Conservation (phyloP, 2,329 filamentous ascomycete species). For the Fusarium veterinarium region DNA sequence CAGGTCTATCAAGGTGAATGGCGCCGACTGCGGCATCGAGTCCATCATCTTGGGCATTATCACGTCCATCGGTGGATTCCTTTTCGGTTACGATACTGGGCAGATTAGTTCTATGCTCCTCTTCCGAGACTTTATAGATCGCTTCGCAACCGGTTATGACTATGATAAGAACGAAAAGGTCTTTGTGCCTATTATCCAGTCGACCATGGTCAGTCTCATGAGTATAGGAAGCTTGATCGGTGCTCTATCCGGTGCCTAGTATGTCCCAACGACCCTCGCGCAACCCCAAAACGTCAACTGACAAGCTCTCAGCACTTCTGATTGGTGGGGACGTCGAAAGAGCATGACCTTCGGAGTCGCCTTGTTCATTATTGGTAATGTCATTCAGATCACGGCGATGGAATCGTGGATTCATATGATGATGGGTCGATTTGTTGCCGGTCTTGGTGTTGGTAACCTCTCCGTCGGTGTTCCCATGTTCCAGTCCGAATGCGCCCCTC, state of each 20-base stretch:
- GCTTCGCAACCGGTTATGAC: conserved; percentile 63
- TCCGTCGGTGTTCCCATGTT: conserved; percentile 75
- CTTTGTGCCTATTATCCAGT: conserved; percentile 57
- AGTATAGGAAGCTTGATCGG: conserved; percentile 67
- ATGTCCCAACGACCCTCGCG: conserved; percentile 12
- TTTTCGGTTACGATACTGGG: conserved; percentile 73
- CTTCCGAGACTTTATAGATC: conserved; percentile 64
- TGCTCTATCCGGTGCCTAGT: conserved; percentile 63
- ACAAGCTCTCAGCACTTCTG: conserved; percentile 57
- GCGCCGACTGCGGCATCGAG: conserved; percentile 56
- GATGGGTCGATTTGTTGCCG: conserved; percentile 73
- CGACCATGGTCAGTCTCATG: conserved; percentile 67
- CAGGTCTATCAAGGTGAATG: conserved; percentile 57
- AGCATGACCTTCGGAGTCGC: conserved; percentile 64
- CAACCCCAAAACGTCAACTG: neutral
- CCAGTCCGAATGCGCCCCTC: conserved; percentile 72
- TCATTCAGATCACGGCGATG: conserved; percentile 72
- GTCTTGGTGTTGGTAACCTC: conserved; percentile 74
- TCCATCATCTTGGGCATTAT: conserved; percentile 59
- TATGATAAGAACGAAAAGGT: conserved; percentile 47
- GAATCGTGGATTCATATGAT: conserved; percentile 73
- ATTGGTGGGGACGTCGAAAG: conserved; percentile 67
- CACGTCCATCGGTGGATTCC: conserved; percentile 69
- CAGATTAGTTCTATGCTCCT: conserved; percentile 65
- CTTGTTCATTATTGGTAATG: conserved; percentile 72